phyloP scores from a whole-genome alignment of 805 yeast genomes.

The Metschnikowia gelsemii region DNA sequence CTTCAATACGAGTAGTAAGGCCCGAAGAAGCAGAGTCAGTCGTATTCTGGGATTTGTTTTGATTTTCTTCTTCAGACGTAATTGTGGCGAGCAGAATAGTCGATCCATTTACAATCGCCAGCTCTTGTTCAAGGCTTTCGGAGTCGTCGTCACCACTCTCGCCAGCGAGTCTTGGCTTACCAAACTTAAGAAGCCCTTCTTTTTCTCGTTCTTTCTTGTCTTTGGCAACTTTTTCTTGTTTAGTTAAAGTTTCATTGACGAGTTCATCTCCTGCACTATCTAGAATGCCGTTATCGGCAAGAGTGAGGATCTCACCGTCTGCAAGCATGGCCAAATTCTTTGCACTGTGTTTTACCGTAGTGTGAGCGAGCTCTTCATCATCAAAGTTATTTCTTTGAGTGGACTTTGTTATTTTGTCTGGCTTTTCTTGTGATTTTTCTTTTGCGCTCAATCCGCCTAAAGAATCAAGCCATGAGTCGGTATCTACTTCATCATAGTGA shows the following conservation, averaged over 20 bases:
- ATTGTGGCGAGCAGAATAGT: conserved; percentile 10
- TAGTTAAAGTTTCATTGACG: conserved; percentile 36
- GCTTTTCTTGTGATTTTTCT: not conserved
- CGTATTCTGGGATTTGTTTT: not conserved
- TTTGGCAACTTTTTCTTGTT: conserved; percentile 28
- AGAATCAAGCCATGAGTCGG: conserved; percentile 18
- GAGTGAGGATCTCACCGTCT: conserved; percentile 53
- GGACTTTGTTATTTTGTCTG: not conserved
- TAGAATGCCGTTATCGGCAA: conserved; percentile 49
- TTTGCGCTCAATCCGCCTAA: conserved; percentile 14
- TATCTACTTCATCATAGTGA: conserved; percentile 16
- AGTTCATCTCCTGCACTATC: conserved; percentile 35
- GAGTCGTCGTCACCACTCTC: conserved; percentile 6
- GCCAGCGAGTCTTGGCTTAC: conserved; percentile 3
- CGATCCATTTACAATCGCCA: conserved; percentile 5
- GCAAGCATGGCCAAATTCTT: conserved; percentile 38
- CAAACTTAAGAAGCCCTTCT: conserved; percentile 10
- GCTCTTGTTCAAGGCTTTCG: conserved; percentile 12
- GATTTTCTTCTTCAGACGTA: too few species aligned
- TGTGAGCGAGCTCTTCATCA: not conserved
- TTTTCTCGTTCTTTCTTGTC: conserved; percentile 28
- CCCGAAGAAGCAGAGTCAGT: not conserved
- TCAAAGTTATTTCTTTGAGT: not conserved
- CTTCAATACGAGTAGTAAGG: conserved; percentile 1
- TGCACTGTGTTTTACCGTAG: conserved; percentile 47